These are phyloP conservation scores for Triticum aestivum DNA, from an alignment of 176 grass and related monocot genomes.

Conservation along the genomic window IWGSC_CS_RefSeq_v2.1 NC_057800.1:385563477-385563976, in stretches of 20 bases:
- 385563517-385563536: constrained; percentile 91
- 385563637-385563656: constrained; percentile 61
- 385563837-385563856: constrained; percentile 84
- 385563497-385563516: constrained; percentile 81
- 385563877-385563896: constrained; percentile 82
- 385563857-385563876: constrained; percentile 83
- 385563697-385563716: constrained; percentile 83
- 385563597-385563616: constrained; percentile 89
- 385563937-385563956: constrained; percentile 47
- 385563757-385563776: constrained; percentile 18
- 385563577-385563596: constrained; percentile 61
- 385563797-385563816: constrained; percentile 21
- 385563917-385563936: constrained; percentile 47
- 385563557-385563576: constrained; percentile 72
- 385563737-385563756: constrained; percentile 43
- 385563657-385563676: constrained; percentile 69
- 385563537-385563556: constrained; percentile 65
- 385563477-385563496: constrained; percentile 84
- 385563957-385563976: constrained; percentile 29
- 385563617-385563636: constrained; percentile 86
- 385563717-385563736: constrained; percentile 88
- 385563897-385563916: constrained; percentile 76
- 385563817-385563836: constrained; percentile 80
- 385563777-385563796: constrained; percentile 22
- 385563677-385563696: constrained; percentile 76